A percentile compares a stretch with the other conserved stretches of the same genome.
Evolutionary conservation across 1,284 basidiomycete species (phyloP).

Genomic region (Cronartium quercuum): DNA sequence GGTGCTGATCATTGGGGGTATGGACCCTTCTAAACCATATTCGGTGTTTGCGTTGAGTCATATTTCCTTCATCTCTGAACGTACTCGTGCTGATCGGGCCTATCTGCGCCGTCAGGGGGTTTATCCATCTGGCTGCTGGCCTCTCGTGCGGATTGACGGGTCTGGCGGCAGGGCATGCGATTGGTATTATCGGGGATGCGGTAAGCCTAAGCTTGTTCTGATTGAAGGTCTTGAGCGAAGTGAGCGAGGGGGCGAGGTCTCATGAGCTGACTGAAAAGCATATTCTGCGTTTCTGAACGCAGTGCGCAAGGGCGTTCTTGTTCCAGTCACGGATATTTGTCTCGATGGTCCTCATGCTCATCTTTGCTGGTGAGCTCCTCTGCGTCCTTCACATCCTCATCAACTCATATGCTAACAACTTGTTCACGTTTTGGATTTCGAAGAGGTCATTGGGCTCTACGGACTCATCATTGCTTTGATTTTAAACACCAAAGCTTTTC

Average conservation of each 20-base stretch:
- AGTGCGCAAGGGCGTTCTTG: slow-evolving; percentile 37
- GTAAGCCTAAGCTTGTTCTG: slow-evolving; percentile 49
- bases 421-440: slow-evolving; percentile 43
- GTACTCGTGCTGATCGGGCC: slow-evolving; percentile 47
- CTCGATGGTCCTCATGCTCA: slow-evolving; percentile 40
- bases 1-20: slow-evolving; percentile 35
- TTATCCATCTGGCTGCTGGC: slow-evolving; percentile 50
- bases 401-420: slow-evolving; percentile 10
- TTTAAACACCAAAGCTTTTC: slow-evolving; percentile 51
- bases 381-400: not conserved
- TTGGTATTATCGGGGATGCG: slow-evolving; percentile 50
- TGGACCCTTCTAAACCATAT: slow-evolving; percentile 39
- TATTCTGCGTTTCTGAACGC: too few relatives aligned
- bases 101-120: slow-evolving; percentile 44
- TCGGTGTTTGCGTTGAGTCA: slow-evolving; percentile 39
- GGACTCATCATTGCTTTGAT: slow-evolving; percentile 57
- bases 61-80: not conserved
- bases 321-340: slow-evolving; percentile 39
- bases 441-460: slow-evolving; percentile 54
- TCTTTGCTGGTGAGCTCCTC: slow-evolving; percentile 36
- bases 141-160: slow-evolving; percentile 50
- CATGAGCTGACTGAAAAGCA: too few relatives aligned
- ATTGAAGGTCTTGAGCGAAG: too few relatives aligned
- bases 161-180: slow-evolving; percentile 50
- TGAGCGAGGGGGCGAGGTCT: too few relatives aligned